Evolutionary conservation across 208 protist genomes (phyloP).

Genomic region (Wallacemonas rigidus): DNA sequence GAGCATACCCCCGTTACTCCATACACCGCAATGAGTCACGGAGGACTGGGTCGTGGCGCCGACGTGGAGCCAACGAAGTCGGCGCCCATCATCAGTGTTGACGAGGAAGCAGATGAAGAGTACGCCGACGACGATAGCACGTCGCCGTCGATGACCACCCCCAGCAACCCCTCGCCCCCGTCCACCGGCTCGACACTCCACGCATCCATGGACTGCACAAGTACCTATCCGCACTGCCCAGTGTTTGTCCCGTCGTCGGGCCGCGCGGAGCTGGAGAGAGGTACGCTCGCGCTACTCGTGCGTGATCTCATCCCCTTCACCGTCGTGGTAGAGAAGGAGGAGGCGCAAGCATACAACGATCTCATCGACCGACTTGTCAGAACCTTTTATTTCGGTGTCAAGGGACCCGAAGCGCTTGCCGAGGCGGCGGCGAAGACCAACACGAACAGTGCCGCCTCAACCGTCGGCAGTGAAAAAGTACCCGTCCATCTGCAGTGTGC

Average conservation of each 20-base stretch:
- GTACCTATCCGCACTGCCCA: constrained; percentile 66
- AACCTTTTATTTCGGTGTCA: constrained; percentile 49
- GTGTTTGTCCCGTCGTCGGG: constrained; percentile 87
- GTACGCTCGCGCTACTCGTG: constrained; percentile 64
- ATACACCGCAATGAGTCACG: no score
- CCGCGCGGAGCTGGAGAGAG: constrained; percentile 52
- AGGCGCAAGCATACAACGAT: constrained; percentile 51
- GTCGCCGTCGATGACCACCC: neutral
- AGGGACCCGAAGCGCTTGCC: constrained; percentile 4
- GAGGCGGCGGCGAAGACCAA: neutral
- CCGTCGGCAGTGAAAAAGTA: neutral
- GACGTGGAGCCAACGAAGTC: neutral
- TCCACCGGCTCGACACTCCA: neutral
- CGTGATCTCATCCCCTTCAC: constrained; percentile 77
- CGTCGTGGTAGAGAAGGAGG: constrained; percentile 75
- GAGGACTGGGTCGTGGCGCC: no score
- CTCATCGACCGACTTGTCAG: constrained; percentile 65
- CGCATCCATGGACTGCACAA: constrained; percentile 18
- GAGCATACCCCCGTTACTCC: no score
- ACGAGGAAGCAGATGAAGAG: constrained; percentile 7
- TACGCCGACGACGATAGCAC: neutral
- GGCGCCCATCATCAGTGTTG: neutral
- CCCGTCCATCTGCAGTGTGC: constrained; percentile 6
- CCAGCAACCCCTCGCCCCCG: neutral
- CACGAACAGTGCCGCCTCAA: neutral